Base-by-base conservation (phyloP, 2,329 filamentous ascomycete genomes). In the Beauveria pseudobassiana region DNA sequence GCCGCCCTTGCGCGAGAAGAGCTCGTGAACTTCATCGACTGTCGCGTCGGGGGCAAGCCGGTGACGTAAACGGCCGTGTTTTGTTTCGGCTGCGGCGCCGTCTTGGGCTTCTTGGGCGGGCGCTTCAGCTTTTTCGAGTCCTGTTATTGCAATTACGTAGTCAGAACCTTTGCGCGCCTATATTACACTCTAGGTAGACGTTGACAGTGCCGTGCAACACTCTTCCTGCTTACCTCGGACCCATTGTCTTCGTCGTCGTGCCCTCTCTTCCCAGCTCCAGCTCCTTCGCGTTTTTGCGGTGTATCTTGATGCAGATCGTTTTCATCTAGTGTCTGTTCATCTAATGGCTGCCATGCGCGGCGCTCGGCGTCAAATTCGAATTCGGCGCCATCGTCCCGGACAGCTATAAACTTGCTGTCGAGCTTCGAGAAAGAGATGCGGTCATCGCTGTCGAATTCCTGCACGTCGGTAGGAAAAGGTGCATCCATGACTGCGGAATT, bases 1-100 rank as follows among this genome's bases (percentile, higher is more conserved):
- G 63, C 93, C 93, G 70, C 85, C 96, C 73, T 91, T 93, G 65
- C 83, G 78, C 54, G 87, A 91, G 77, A 99, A 99, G 30, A 90
- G 80, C 26, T 91, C 84, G 67, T 89, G 83, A 18, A 99, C 86
- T 76, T 99, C 95, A 34, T 89, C 85, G 48, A 88, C 79, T 0
- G 88, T 90, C 49, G 86, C 88, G 72, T 98, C 91, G 45, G 80
- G 75, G 95, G 96, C 4, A 99, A 83, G 14, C 90, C 91, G 5
- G 92, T 96, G 53, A 97, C 89, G 77, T 93, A 99, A 65, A 99
- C 84, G 48, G 93, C 93, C 6, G 90, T 96, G 73, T 97, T 98
- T 68, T 93, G 81, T 63, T 79, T 79, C 16, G 81, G 80, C 65
- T 79, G 75, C 7, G 78, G 77, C 2, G 79, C 77, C 12, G 78